Conservation (phyloP, 2,329 filamentous ascomycete species). For the Apiospora malaysiana region DNA sequence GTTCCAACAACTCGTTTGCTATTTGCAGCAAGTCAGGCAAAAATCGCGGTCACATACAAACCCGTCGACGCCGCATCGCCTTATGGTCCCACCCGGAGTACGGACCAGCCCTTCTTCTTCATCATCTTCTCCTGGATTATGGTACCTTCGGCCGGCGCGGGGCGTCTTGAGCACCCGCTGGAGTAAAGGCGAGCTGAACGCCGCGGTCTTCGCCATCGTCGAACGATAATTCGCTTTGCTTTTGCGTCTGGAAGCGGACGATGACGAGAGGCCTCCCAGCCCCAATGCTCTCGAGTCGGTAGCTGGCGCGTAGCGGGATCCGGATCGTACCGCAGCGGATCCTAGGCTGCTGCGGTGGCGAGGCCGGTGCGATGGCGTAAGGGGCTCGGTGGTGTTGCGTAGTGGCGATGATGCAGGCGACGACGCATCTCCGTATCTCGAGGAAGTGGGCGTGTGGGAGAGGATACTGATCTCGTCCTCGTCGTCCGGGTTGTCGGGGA, state of each 20-base stretch:
- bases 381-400: neutral
- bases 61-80: conserved; percentile 60
- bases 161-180: conserved; percentile 28
- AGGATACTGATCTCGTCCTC: conserved; percentile 23
- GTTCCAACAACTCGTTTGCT: neutral
- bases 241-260: neutral
- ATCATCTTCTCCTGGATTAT: neutral
- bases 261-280: neutral
- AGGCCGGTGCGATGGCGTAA: neutral
- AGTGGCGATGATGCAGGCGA: neutral
- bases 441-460: conserved; percentile 10
- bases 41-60: conserved; percentile 63
- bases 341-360: neutral
- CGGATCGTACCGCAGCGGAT: neutral
- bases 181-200: conserved; percentile 4
- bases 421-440: neutral
- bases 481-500: conserved; percentile 23
- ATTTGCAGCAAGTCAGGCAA: conserved; percentile 61
- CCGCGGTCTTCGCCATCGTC: neutral
- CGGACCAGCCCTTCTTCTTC: conserved; percentile 36
- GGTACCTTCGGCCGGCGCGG: conserved; percentile 24
- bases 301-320: neutral
- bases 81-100: conserved; percentile 56
- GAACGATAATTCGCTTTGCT: neutral
- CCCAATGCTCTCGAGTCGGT: neutral